phyloP scores from a whole-genome alignment of 225 moss, liverwort and hornwort genomes.

The Pseudoscleropodium purum region DNA sequence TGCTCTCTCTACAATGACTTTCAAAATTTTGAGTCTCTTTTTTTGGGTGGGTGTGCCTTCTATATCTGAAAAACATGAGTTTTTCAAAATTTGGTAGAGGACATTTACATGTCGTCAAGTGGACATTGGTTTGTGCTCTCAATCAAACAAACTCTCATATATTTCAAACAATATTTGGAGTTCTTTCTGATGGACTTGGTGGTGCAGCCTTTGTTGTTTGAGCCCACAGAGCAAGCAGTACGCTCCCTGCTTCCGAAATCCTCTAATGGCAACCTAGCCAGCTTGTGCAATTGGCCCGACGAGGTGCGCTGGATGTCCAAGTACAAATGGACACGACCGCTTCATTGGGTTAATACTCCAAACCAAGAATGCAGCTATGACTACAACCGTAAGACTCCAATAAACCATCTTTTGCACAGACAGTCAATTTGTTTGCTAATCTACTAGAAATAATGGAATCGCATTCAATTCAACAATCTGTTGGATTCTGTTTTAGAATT shows the following conservation, averaged over 20 bases:
- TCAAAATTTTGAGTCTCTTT: too few species aligned
- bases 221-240: conserved; percentile 24
- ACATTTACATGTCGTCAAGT: neutral
- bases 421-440: neutral
- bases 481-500: neutral
- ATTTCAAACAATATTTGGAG: neutral
- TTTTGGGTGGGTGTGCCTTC: neutral
- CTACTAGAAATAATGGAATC: neutral
- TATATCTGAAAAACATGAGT: neutral
- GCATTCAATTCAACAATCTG: neutral
- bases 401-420: neutral
- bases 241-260: conserved; percentile 45
- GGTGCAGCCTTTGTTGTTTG: conserved; percentile 54
- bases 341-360: conserved; percentile 74
- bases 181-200: neutral
- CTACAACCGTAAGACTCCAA: conserved; percentile 39
- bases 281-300: conserved; percentile 77
- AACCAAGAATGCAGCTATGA: conserved; percentile 58
- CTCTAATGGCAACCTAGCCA: conserved; percentile 57
- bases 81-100: neutral
- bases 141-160: neutral
- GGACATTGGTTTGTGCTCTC: neutral
- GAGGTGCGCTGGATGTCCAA: conserved; percentile 48
- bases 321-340: conserved; percentile 68
- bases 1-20: neutral